Evolutionary conservation across 768 basidiomycete genomes (phyloP).

Genomic region (Mycena amicta): DNA sequence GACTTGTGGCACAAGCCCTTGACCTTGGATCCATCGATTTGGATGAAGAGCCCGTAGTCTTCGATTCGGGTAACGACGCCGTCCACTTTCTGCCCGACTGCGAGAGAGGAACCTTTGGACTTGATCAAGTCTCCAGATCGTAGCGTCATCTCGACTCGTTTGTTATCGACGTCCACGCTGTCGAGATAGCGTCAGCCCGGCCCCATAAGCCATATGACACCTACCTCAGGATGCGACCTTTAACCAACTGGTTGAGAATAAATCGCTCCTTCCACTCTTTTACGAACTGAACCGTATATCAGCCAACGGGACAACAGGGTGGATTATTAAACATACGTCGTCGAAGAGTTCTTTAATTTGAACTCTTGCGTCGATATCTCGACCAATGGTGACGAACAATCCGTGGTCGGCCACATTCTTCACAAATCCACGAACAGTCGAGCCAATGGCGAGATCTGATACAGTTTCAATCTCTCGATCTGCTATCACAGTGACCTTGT

Average conservation of each 20-base stretch:
- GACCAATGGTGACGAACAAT: conserved; percentile 84
- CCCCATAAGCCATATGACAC: no score
- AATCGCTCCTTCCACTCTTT: conserved; percentile 95
- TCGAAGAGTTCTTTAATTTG: conserved; percentile 95
- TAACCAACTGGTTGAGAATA: conserved; percentile 78
- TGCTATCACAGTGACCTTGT: conserved; percentile 48
- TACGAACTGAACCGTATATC: conserved; percentile 63
- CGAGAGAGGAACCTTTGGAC: conserved; percentile 37
- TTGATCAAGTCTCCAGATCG: conserved; percentile 62
- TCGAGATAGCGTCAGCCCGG: conserved; percentile 3
- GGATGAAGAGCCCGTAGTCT: conserved; percentile 90
- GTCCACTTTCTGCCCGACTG: conserved; percentile 78
- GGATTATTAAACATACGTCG: conserved; percentile 59
- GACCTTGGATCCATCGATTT: conserved; percentile 82
- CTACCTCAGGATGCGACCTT: conserved; percentile 83
- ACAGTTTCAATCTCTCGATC: conserved; percentile 72
- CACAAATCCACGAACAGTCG: conserved; percentile 84
- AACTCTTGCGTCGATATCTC: conserved; percentile 84
- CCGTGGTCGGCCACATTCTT: conserved; percentile 88
- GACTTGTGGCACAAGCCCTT: conserved; percentile 94
- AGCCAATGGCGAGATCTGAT: conserved; percentile 67
- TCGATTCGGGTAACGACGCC: conserved; percentile 82
- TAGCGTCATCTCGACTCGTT: conserved; percentile 91
- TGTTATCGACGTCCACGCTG: conserved; percentile 71
- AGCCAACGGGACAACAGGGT: no score